phyloP scores from a whole-genome alignment of 2,329 filamentous ascomycete genomes.

The Grosmannia serpens region DNA sequence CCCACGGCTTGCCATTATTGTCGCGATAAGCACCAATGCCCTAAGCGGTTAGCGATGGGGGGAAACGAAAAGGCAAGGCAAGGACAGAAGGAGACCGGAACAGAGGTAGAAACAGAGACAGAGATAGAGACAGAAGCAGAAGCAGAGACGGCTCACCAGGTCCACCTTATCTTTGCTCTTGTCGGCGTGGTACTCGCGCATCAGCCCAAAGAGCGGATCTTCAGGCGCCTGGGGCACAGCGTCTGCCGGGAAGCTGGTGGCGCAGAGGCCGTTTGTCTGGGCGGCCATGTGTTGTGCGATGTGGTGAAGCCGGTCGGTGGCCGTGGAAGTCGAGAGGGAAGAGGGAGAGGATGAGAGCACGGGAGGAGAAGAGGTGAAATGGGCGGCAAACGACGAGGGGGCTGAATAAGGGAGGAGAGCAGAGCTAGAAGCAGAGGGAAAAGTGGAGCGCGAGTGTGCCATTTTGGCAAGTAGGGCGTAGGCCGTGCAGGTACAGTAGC shows the following conservation, averaged over 20 bases:
- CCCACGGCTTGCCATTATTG: constrained; percentile 92
- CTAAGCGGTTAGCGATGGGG: constrained; percentile 19
- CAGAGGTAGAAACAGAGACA: neutral
- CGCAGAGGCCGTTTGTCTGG: constrained; percentile 23
- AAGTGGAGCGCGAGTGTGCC: constrained; percentile 7
- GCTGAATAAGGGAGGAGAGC: constrained; percentile 4
- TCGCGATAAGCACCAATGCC: constrained; percentile 90
- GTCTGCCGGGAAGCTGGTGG: constrained; percentile 63
- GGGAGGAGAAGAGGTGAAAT: neutral
- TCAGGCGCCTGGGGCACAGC: constrained; percentile 82
- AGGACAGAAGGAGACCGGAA: neutral
- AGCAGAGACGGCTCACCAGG: constrained; percentile 46
- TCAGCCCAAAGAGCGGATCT: constrained; percentile 88
- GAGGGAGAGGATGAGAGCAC: neutral
- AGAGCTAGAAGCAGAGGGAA: neutral
- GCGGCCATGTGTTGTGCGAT: constrained; percentile 55
- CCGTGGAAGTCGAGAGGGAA: constrained; percentile 30
- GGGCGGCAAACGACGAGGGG: constrained; percentile 24
- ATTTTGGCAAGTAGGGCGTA: constrained; percentile 1
- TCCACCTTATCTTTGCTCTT: constrained; percentile 73
- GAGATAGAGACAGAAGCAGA: neutral
- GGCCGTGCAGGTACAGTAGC: no score
- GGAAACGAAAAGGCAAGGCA: neutral
- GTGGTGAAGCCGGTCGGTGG: constrained; percentile 44
- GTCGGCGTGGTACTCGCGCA: constrained; percentile 79